phyloP scores from a whole-genome alignment of 257 asterid species.

The Solanum verrucosum region DNA sequence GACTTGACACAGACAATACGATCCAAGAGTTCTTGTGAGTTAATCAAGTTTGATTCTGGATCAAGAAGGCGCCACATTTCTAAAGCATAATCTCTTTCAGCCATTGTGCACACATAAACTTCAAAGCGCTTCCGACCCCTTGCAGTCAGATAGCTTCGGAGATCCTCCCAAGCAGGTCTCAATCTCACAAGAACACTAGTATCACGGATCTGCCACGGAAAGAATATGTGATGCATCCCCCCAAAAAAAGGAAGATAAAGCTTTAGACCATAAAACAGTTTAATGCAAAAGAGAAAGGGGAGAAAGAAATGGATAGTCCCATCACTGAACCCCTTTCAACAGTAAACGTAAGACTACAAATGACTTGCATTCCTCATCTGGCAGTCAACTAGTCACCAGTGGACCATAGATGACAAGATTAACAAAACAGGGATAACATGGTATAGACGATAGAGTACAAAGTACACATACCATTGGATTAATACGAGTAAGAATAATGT shows the following conservation, averaged over 20 bases:
- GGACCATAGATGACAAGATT: background rate
- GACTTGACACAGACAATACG: slow-evolving; percentile 93
- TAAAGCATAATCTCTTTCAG: slow-evolving; percentile 94
- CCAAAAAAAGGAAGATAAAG: background rate
- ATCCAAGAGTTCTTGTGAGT: slow-evolving; percentile 56
- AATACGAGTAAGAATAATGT: slow-evolving; percentile 87
- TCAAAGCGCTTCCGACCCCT: slow-evolving; percentile 95
- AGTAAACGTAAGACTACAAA: background rate
- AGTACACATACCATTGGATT: slow-evolving; percentile 58
- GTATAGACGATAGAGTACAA: background rate
- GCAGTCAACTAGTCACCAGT: background rate
- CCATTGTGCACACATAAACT: slow-evolving; percentile 99
- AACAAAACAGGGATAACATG: background rate
- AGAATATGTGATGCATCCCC: background rate
- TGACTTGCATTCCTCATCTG: background rate
- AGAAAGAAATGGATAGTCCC: background rate
- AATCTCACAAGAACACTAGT: slow-evolving; percentile 97
- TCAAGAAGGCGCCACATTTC: slow-evolving; percentile 99
- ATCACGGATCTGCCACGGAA: slow-evolving; percentile 68
- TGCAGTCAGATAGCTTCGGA: slow-evolving; percentile 88
- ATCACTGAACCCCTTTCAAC: background rate
- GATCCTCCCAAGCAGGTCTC: slow-evolving; percentile 99
- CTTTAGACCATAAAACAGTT: background rate
- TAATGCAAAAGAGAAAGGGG: background rate
- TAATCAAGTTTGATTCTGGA: slow-evolving; percentile 83